phyloP scores from a whole-genome alignment of 257 asterid species.

The Mentha longifolia region DNA sequence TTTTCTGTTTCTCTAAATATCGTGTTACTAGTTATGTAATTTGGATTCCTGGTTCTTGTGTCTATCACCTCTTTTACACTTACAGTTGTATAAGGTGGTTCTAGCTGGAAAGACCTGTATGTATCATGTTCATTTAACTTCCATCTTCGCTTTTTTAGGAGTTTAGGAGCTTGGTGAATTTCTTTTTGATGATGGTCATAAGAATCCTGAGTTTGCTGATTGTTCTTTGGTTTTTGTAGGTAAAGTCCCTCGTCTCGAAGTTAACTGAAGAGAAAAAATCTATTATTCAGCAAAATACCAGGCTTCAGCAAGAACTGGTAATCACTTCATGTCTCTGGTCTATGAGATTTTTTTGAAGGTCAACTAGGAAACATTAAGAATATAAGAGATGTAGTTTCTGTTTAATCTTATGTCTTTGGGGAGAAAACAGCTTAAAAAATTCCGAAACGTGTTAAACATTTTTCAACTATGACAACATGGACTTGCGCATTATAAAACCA shows the following conservation, averaged over 20 bases:
- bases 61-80: neutral
- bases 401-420: neutral
- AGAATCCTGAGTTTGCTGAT: neutral
- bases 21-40: neutral
- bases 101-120: constrained; percentile 6
- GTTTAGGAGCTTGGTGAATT: constrained; percentile 24
- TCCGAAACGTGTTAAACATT: neutral
- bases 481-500: neutral
- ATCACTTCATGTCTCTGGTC: constrained; percentile 26
- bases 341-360: constrained; percentile 8
- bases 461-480: neutral
- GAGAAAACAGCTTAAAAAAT: constrained; percentile 10
- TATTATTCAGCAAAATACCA: constrained; percentile 69
- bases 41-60: constrained; percentile 4
- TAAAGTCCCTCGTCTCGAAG: constrained; percentile 74
- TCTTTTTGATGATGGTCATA: neutral
- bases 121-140: neutral
- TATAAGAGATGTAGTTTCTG: neutral
- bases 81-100: constrained; percentile 11
- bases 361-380: neutral
- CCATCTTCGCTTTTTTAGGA: constrained; percentile 10
- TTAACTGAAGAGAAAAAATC: constrained; percentile 77
- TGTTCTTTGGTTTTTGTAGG: constrained; percentile 51
- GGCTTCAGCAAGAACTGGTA: constrained; percentile 78
- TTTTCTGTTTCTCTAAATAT: constrained; percentile 4